Evolutionary conservation across 1,284 basidiomycete genomes (phyloP), one percentile per base, ranked within the genome.

Genomic region (Rhizoctonia solani): DNA sequence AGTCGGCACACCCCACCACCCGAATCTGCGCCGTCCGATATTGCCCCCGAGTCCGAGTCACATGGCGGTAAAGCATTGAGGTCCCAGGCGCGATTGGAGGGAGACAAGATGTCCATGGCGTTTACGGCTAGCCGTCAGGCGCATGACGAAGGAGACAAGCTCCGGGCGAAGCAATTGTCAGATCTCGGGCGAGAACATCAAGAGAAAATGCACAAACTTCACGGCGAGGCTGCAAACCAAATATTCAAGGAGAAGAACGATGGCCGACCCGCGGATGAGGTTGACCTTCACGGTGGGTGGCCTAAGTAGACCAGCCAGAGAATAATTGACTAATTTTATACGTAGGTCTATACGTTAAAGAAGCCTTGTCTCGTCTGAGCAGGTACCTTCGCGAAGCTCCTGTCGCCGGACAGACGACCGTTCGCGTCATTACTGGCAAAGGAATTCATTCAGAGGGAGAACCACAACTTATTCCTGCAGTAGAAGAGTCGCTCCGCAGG

Each of bases 381-480:
- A 78, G 47, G 87, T 88, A 50, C 11, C 85, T 96, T 23, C 77
- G 85, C 70, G 79, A 86, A 50, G 92, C 88, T 3, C 88, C 87
- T 70, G 75, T 76, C 21, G 78, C 83, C 49, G 89, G 91, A 0
- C 83, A 88, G 66, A 73, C 80, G 3, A 84, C 92, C 74, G 75
- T 98, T n/a, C 83, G 85, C 65, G 79, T 98, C 70, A 96, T 98
- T 71, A 93, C 96, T 54, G 94, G 82, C 66, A 75, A 78, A 27
- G 95, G 95, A 11, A 79, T 95, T 23, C 96, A 98, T 76, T 95
- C 92, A 27, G 78, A 82, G 47, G 87, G 89, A 65, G 82, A 87
- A 6, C 88, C 92, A 1, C 96, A 96, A 78, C 86, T 98, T 76
- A 95, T 92, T 75, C 95, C 95, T 23, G 95, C 94, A 3, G 89